A percentile compares a stretch with the other conserved stretches of the same genome.
These are phyloP conservation scores for Solanum hybrid DNA, from an alignment of 305 asterid genomes.

Conservation along the genomic window DNA sequence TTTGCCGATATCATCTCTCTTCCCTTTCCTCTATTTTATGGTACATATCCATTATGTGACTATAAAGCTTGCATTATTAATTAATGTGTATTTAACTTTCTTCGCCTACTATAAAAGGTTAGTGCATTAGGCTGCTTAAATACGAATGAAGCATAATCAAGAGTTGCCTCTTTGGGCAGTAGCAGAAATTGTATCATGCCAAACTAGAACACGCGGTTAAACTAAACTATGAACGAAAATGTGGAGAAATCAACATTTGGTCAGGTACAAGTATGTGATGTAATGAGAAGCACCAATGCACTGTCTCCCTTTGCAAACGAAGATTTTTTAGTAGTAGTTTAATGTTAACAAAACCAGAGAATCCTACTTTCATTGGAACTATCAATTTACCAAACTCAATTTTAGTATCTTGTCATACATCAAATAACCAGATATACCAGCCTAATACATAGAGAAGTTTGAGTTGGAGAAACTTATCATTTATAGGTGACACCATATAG, in stretches of 20 bases:
- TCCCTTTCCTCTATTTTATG: constrained; percentile 27
- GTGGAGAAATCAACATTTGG: neutral
- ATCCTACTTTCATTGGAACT: neutral
- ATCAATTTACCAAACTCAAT: neutral
- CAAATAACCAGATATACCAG: neutral
- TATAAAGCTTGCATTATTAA: neutral
- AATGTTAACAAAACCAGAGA: neutral
- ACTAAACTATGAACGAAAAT: neutral
- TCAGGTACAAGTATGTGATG: neutral
- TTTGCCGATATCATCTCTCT: constrained; percentile 17
- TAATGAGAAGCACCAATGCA: neutral
- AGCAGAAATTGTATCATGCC: neutral
- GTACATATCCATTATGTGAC: constrained; percentile 6
- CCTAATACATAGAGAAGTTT: neutral
- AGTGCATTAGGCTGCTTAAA: neutral
- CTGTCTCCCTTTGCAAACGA: neutral
- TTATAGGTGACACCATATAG: neutral
- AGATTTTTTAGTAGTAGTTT: neutral
- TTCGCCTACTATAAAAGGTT: neutral
- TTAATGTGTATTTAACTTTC: neutral
- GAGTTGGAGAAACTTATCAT: neutral
- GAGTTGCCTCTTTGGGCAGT: neutral
- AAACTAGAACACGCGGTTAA: neutral
- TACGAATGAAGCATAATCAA: neutral
- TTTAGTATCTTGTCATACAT: neutral